Evolutionary conservation across 306 rosid genomes (phyloP), one percentile per base, ranked within the genome.

Genomic region (Dalbergia oliveri): DNA sequence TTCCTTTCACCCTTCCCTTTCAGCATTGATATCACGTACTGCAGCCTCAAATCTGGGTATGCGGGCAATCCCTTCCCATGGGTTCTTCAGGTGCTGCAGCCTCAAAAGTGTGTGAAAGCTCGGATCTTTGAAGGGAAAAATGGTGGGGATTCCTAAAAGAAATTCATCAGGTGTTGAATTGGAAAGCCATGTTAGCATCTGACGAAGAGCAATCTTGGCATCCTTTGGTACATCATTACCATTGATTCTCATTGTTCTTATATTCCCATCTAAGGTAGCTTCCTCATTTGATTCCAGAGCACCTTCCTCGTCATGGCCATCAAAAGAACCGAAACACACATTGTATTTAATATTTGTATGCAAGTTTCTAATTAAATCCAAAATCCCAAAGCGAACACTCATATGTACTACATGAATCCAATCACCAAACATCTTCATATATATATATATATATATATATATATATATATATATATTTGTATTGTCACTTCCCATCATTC

Each of bases 121-220:
- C 23, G 23, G 23, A 0, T 21, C 23, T 21, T 21, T 21, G 23
- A 21, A 21, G 23, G 23, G 23, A 21, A 21, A 21, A 21, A 21
- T 21, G 23, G 23, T 21, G 23, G 23, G 23, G 69, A 50, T 53
- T 75, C 93, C 53, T 91, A 96, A 98, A 87, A 96, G 97, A 96
- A 96, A 96, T 80, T 96, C 99, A 84, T 96, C 98, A 45, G 99
- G 99, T 58, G 95, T 96, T 31, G 99, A 90, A 85, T 90, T 83
- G 23, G 87, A 92, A 83, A 96, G 97, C 99, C 99, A 96, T 66
- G 86, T 75, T 84, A 97, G 99, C 97, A 93, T 88, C 69, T 91
- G 93, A 44, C 68, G 90, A 77, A 90, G 73, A 79, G 81, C 76
- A 68, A 62, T 69, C 77, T 85, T 90, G 43, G 58, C 70, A 78